phyloP scores from a whole-genome alignment of 305 asterid species.

The Solanum aculeatissimum region DNA sequence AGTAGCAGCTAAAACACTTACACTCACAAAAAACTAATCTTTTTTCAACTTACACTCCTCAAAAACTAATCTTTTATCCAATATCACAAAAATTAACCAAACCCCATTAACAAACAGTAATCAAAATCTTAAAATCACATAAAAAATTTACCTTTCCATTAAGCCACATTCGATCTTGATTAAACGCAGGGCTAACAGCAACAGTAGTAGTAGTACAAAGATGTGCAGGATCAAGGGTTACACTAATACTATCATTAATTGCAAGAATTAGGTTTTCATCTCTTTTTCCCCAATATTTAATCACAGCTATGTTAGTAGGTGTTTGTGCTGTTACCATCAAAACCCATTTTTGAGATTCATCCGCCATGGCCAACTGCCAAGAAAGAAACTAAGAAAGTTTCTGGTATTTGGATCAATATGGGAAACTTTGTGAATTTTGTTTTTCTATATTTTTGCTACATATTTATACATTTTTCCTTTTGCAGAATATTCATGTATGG shows the following conservation, averaged over 20 bases:
- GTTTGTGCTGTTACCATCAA: constrained; percentile 78
- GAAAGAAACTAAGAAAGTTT: neutral
- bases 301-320: constrained; percentile 94
- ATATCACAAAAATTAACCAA: neutral
- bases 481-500: neutral
- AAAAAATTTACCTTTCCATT: constrained; percentile 67
- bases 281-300: constrained; percentile 95
- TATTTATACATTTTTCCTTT: neutral
- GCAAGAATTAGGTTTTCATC: constrained; percentile 75
- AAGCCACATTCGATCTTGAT: constrained; percentile 89
- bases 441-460: neutral
- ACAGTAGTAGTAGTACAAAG: constrained; percentile 98
- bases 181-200: constrained; percentile 74
- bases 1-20: neutral
- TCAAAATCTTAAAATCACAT: neutral
- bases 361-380: neutral
- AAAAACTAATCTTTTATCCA: neutral
- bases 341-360: constrained; percentile 39
- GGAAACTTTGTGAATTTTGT: neutral
- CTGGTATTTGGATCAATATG: neutral
- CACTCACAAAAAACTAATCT: no score
- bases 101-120: neutral
- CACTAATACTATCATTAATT: constrained; percentile 88
- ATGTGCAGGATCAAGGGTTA: constrained; percentile 85
- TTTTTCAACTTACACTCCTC: no score